phyloP scores from a whole-genome alignment of 495 filamentous ascomycete species.

The Neurospora sp. region DNA sequence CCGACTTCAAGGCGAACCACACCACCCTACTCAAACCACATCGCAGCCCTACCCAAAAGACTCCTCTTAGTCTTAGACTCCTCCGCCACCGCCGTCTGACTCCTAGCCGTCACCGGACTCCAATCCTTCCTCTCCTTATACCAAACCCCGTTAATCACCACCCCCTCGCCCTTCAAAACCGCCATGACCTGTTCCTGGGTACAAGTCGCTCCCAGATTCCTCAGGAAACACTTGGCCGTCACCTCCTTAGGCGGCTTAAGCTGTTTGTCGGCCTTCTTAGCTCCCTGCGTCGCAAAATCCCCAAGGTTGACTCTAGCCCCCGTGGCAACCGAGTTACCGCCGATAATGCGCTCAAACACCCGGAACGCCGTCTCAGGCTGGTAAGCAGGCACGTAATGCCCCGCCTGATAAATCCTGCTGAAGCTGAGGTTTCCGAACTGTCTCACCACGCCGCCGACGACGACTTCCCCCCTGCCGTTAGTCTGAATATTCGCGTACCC shows the following conservation, averaged over 20 bases:
- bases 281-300: constrained; percentile 45
- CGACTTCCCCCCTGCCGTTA: too few species aligned
- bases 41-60: background rate
- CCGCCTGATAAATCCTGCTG: constrained; percentile 57
- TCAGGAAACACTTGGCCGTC: constrained; percentile 47
- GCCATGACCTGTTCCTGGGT: constrained; percentile 32
- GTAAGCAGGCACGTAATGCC: constrained; percentile 63
- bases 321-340: constrained; percentile 15
- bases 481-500: constrained; percentile 41
- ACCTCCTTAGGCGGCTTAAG: constrained; percentile 32
- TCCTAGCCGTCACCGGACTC: constrained; percentile 20
- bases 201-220: constrained; percentile 41
- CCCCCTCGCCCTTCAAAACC: constrained; percentile 34
- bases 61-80: constrained; percentile 9
- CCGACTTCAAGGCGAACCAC: too few species aligned
- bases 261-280: constrained; percentile 32
- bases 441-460: constrained; percentile 48
- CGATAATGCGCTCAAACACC: constrained; percentile 56
- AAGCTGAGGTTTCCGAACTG: constrained; percentile 63
- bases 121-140: constrained; percentile 38
- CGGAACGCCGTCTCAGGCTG: constrained; percentile 55
- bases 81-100: constrained; percentile 20
- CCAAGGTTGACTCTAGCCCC: constrained; percentile 30
- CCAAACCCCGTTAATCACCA: constrained; percentile 41
- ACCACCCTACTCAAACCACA: background rate